Evolutionary conservation across 306 rosid species (phyloP), one percentile per base, ranked within the genome.

Genomic region (Adenanthera pavonina): DNA sequence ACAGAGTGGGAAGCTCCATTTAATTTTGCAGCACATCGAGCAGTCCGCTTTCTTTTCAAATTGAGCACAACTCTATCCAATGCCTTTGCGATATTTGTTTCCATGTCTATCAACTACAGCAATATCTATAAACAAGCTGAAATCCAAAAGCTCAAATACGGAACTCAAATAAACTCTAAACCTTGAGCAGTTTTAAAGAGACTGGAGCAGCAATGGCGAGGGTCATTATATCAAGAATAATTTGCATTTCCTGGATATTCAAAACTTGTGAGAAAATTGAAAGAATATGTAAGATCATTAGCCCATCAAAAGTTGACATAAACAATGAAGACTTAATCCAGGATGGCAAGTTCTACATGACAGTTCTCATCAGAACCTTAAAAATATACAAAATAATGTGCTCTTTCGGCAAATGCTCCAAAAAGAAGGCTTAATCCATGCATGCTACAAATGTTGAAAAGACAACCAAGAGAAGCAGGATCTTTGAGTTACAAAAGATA

Each of bases 1-100:
- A 49, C 74, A 14, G 87, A 34, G 75, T 13, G 82, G 51, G 86
- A 69, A 71, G 72, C 91, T 86, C 86, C 90, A 46, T 82, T 74
- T 30, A 68, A 69, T 84, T 76, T 61, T 34, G 81, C 61, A 86
- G 81, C 92, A 81, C 44, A 60, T 67, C 69, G 85, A 19, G 80
- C 66, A 44, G 88, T 89, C 65, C 86, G 84, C 81, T 91, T 94
- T 73, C 94, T 86, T 78, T 94, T 94, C 64, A 85, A 79, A 72
- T 77, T 67, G 2, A 43, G 80, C 56, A 77, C 51, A 78, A 41
- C 91, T 69, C 82, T 88, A 91, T 86, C 98, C 94, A 67, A 92
- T 86, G 73, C 94, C 93, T 80, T 90, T 78, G 60, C 91, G 86
- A 30, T 74, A 44, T 86, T 84, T 84, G 85, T 20, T 76, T 92